phyloP scores from a whole-genome alignment of 2,329 filamentous ascomycete genomes.

The Penicillium verrucosum region DNA sequence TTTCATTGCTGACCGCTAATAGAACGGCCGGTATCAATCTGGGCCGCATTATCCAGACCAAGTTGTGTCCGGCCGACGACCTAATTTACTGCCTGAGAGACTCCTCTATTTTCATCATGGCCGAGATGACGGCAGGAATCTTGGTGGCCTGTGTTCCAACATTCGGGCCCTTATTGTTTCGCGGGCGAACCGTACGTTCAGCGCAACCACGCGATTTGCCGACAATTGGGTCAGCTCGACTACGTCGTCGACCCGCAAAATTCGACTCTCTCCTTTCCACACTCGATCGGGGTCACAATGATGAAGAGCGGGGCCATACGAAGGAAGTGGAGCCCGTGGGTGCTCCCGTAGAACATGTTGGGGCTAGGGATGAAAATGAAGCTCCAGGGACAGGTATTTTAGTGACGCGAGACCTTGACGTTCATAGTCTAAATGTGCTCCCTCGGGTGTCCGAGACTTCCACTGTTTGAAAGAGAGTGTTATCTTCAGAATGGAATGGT shows the following conservation, averaged over 20 bases:
- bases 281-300: neutral
- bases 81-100: slow-evolving; percentile 10
- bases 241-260: neutral
- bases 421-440: slow-evolving; percentile 1
- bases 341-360: neutral
- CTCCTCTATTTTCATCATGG: slow-evolving; percentile 12
- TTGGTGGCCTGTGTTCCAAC: slow-evolving; percentile 14
- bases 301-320: neutral
- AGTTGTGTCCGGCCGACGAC: slow-evolving; percentile 4
- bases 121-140: slow-evolving; percentile 14
- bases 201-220: slow-evolving; percentile 2
- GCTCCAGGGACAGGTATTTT: neutral
- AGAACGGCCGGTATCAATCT: slow-evolving; percentile 14
- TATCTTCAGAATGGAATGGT: neutral
- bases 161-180: slow-evolving; percentile 11
- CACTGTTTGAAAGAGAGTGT: neutral
- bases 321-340: neutral
- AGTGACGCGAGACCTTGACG: slow-evolving; percentile 1
- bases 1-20: neutral
- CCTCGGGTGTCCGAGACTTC: neutral
- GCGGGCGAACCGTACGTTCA: slow-evolving; percentile 4
- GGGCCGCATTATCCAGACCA: slow-evolving; percentile 12
- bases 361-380: neutral
- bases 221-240: slow-evolving; percentile 5
- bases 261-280: slow-evolving; percentile 1